Evolutionary conservation across 192 early-diverging fungal genomes (phyloP).

Genomic region (Phycomyces nitens): DNA sequence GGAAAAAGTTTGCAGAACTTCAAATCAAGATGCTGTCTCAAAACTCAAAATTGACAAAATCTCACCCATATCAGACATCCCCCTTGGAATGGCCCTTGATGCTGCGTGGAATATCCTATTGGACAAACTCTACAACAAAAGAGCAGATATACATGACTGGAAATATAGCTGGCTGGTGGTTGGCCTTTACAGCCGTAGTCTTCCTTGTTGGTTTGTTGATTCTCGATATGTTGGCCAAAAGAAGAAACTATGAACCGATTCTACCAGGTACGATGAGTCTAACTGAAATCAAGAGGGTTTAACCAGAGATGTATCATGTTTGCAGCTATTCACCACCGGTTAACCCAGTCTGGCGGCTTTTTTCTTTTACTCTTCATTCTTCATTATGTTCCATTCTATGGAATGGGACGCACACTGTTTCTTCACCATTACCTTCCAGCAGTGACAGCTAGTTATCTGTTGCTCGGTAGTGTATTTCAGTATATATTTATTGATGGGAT

Average conservation of each 20-base stretch:
- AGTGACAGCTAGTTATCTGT: slow-evolving; percentile 75
- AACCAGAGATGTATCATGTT: slow-evolving; percentile 26
- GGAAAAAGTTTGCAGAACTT: slow-evolving; percentile 83
- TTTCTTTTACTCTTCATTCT: slow-evolving; percentile 78
- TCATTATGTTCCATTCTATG: slow-evolving; percentile 89
- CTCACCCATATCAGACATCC: slow-evolving; percentile 85
- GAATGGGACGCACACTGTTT: slow-evolving; percentile 88
- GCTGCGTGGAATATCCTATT: slow-evolving; percentile 84
- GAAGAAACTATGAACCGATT: slow-evolving; percentile 64
- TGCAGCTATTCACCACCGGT: slow-evolving; percentile 51
- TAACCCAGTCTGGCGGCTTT: slow-evolving; percentile 58
- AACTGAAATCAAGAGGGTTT: neutral
- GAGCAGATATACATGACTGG: slow-evolving; percentile 89
- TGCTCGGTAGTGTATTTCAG: slow-evolving; percentile 66
- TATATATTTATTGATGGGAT: slow-evolving; percentile 64
- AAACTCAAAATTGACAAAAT: slow-evolving; percentile 80
- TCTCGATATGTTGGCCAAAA: slow-evolving; percentile 60
- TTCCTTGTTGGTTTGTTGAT: slow-evolving; percentile 55
- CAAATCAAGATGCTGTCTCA: slow-evolving; percentile 86
- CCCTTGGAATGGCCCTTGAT: slow-evolving; percentile 90
- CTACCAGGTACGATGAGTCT: slow-evolving; percentile 35
- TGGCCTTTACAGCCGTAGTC: slow-evolving; percentile 51
- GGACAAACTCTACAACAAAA: slow-evolving; percentile 70
- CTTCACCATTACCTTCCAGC: slow-evolving; percentile 94
- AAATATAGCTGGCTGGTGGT: slow-evolving; percentile 89